Percentiles rank a stretch among this genome's conserved stretches.
These are phyloP conservation scores for Zymoseptoria tritici DNA, from an alignment of 2,329 filamentous ascomycete species.

Conservation along the genomic window DNA sequence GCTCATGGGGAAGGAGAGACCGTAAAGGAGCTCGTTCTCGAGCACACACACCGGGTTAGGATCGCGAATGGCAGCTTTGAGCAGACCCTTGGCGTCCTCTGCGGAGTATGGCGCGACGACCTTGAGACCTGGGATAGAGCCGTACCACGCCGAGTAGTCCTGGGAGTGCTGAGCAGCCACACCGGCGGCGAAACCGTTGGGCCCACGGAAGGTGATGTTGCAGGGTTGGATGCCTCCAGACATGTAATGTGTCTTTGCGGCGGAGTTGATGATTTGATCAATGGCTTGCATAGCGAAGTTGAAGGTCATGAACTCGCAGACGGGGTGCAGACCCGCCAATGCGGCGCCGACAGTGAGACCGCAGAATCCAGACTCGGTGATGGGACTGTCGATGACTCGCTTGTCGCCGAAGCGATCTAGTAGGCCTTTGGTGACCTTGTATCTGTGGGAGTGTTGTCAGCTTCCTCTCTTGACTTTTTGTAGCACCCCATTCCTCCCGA, in stretches of 20 bases:
- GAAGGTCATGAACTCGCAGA: constrained; percentile 99
- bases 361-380: constrained; percentile 92
- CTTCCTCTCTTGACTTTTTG: constrained; percentile 3
- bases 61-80: constrained; percentile 97
- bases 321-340: constrained; percentile 84
- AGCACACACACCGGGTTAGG: constrained; percentile 84
- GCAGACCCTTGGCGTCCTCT: constrained; percentile 94
- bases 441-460: constrained; percentile 47
- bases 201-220: constrained; percentile 98
- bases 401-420: constrained; percentile 95
- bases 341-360: constrained; percentile 93
- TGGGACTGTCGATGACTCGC: constrained; percentile 95
- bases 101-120: constrained; percentile 93
- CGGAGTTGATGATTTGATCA: constrained; percentile 99
- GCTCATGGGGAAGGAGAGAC: constrained; percentile 92
- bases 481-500: neutral
- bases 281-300: constrained; percentile 99
- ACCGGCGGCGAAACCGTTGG: constrained; percentile 94
- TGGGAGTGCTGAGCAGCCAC: constrained; percentile 97
- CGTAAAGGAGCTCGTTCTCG: constrained; percentile 67
- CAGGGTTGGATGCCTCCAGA: constrained; percentile 98
- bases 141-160: constrained; percentile 98
- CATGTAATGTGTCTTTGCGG: constrained; percentile 99
- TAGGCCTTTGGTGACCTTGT: constrained; percentile 98
- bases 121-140: constrained; percentile 94